Percentiles rank a stretch among this genome's conserved stretches.
Evolutionary conservation across 805 yeast species (phyloP).

Genomic region (Schizosaccharomyces osmophilus): DNA sequence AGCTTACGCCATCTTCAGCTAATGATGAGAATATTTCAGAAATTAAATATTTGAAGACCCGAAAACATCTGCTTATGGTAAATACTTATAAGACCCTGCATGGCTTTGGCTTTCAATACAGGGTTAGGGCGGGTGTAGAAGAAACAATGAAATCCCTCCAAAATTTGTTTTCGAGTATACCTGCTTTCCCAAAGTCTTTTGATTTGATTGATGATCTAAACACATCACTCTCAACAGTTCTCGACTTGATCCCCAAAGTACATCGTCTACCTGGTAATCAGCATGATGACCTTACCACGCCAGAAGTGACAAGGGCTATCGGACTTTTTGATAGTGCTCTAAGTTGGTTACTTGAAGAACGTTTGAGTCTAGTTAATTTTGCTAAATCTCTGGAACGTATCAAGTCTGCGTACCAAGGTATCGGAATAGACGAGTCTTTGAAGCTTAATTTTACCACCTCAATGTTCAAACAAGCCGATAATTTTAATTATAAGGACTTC

Average conservation of each 20-base stretch:
- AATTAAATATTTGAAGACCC: conserved; percentile 49
- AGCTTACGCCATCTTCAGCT: conserved; percentile 51
- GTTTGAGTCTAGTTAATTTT: neutral
- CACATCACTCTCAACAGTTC: neutral
- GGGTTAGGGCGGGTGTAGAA: conserved; percentile 40
- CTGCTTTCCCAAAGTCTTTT: neutral
- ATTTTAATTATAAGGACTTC: neutral
- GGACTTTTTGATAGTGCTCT: neutral
- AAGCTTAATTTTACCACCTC: neutral
- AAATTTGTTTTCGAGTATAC: conserved; percentile 30
- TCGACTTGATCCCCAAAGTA: neutral
- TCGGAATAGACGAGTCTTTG: neutral
- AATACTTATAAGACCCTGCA: conserved; percentile 51
- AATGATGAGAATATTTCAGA: conserved; percentile 54
- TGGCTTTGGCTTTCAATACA: conserved; percentile 49
- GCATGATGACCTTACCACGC: neutral
- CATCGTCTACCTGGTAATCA: neutral
- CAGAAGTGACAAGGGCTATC: neutral
- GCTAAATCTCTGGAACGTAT: neutral
- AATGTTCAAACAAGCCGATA: neutral
- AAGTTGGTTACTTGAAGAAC: neutral
- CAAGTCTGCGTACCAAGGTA: neutral
- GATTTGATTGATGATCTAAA: neutral
- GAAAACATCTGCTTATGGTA: conserved; percentile 55
- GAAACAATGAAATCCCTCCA: conserved; percentile 38